Evolutionary conservation across 495 filamentous ascomycete genomes (phyloP).

Genomic region (Physcia stellaris): DNA sequence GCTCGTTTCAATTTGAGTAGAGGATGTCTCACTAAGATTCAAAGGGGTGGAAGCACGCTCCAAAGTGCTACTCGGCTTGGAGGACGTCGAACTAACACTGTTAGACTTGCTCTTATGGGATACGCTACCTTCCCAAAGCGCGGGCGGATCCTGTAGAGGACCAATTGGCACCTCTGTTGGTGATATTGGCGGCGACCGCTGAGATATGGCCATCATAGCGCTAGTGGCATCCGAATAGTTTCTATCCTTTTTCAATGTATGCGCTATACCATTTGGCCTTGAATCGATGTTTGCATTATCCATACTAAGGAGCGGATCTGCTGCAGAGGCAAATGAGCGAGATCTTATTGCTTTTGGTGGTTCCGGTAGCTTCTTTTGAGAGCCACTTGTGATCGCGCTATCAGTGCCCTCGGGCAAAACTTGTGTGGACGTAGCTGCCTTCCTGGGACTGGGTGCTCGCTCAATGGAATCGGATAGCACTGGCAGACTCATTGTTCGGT

Average conservation of each 20-base stretch:
- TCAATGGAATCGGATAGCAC: conserved; percentile 22
- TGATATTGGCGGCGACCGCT: conserved; percentile 42
- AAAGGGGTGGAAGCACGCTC: conserved; percentile 2
- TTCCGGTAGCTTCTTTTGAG: conserved; percentile 20
- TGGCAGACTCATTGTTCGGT: conserved; percentile 49
- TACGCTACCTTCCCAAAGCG: conserved; percentile 15
- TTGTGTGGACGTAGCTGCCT: conserved; percentile 25
- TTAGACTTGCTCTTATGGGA: conserved; percentile 1
- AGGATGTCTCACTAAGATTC: background rate
- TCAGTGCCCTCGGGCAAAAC: too few species aligned
- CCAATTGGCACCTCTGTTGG: conserved; percentile 36
- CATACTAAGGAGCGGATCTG: conserved; percentile 47
- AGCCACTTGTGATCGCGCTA: too few species aligned
- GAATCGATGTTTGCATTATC: conserved; percentile 49
- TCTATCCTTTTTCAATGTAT: conserved; percentile 21
- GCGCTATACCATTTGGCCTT: too few species aligned
- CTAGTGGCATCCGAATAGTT: conserved; percentile 44
- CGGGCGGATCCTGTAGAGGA: conserved; percentile 32
- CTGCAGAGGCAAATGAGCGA: conserved; percentile 49
- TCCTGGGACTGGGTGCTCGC: conserved; percentile 22
- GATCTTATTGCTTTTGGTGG: conserved; percentile 45
- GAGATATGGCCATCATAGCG: conserved; percentile 53
- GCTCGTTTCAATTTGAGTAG: conserved; percentile 4
- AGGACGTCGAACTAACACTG: conserved; percentile 29
- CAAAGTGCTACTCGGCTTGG: conserved; percentile 12